phyloP scores from a whole-genome alignment of 2,329 filamentous ascomycete species.

The Colletotrichum shisoi region DNA sequence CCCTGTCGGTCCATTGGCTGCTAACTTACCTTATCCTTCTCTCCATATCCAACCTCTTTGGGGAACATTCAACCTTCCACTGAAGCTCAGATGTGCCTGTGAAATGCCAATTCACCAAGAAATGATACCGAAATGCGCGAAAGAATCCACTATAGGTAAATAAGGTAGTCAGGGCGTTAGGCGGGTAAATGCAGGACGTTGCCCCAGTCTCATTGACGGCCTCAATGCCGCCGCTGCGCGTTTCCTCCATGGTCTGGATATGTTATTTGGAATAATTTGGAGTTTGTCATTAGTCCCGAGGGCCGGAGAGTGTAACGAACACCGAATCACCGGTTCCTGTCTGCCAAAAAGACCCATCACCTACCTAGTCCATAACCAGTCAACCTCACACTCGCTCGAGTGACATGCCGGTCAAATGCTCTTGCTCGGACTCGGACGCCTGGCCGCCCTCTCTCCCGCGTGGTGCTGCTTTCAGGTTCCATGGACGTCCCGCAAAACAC shows the following conservation, averaged over 20 bases:
- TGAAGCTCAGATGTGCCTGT: background rate
- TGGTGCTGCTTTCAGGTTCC: background rate
- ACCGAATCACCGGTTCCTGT: too few species aligned
- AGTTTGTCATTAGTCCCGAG: too few species aligned
- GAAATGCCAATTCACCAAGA: background rate
- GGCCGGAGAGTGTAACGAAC: background rate
- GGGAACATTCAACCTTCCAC: background rate
- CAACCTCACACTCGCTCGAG: background rate
- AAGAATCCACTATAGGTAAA: background rate
- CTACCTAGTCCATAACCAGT: background rate
- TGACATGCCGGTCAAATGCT: background rate
- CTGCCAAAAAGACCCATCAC: background rate
- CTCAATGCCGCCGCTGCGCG: too few species aligned
- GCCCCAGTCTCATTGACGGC: too few species aligned
- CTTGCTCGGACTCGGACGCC: background rate
- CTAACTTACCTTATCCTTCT: background rate
- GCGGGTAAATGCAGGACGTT: too few species aligned
- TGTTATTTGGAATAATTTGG: too few species aligned
- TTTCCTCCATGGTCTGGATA: too few species aligned
- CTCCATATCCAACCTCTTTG: background rate
- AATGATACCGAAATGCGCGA: background rate
- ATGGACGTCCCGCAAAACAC: background rate
- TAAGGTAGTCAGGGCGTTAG: too few species aligned
- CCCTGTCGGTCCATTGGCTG: background rate
- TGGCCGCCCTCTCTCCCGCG: background rate